Evolutionary conservation across 177 flowering plant genomes (phyloP), one percentile per base, ranked within the genome.

Genomic region (Tripterygium wilfordii): DNA sequence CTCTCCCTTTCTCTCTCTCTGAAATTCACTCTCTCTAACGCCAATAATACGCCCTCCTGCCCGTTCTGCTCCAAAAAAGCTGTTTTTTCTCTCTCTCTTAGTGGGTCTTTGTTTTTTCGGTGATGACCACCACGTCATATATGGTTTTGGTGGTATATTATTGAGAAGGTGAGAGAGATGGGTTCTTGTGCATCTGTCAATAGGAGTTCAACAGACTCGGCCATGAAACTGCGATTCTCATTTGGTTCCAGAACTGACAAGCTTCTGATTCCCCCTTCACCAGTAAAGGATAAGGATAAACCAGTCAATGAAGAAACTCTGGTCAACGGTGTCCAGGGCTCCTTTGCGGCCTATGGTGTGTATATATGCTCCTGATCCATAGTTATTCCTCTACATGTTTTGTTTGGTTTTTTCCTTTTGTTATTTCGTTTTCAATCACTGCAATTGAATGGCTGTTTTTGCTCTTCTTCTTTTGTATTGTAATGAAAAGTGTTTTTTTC

Each of bases 111-210:
- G n/a, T n/a, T n/a, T n/a, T n/a, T n/a, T n/a, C n/a, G n/a, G n/a
- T n/a, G n/a, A n/a, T n/a, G n/a, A n/a, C n/a, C n/a, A n/a, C n/a
- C n/a, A n/a, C n/a, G n/a, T n/a, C n/a, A n/a, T n/a, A n/a, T n/a
- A n/a, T n/a, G n/a, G n/a, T n/a, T n/a, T n/a, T n/a, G n/a, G n/a
- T n/a, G 36, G 9, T 7, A 8, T 23, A 20, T 21, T 13, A 22
- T 8, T 18, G 23, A 17, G 36, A 27, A 15, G 4, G 15, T 15
- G 10, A 18, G 24, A 54, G 12, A 55, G 3, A 76, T 79, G 84
- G 81, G 84, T 58, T 57, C 81, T 16, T 66, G 73, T 55, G 69
- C 45, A 46, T 79, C 84, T 2, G 36, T 54, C 16, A 60, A 66
- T 35, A 64, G 45, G 36, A 46, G 31, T 37, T 26, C 69, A 4